phyloP scores from a whole-genome alignment of 2,329 filamentous ascomycete species.

The Claviceps sp. region DNA sequence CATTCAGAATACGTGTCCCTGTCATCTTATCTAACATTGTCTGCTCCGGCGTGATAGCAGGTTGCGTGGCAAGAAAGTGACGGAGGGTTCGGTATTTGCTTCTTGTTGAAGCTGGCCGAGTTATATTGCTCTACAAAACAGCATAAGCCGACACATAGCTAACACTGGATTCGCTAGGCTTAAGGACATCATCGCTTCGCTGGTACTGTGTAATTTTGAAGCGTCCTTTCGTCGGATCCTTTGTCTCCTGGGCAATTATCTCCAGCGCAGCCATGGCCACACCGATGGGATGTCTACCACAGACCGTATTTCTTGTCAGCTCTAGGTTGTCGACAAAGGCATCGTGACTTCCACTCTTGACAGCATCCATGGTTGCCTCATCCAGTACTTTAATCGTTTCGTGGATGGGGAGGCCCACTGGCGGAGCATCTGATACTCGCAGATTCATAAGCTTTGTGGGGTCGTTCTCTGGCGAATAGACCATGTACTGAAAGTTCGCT shows the following conservation, averaged over 20 bases:
- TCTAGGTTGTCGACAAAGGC: constrained; percentile 56
- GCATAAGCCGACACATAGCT: constrained; percentile 93
- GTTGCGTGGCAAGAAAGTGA: background rate
- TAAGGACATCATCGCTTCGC: constrained; percentile 62
- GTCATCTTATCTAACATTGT: too few species aligned
- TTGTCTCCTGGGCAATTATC: constrained; percentile 31
- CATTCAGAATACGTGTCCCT: background rate
- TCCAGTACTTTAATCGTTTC: constrained; percentile 77
- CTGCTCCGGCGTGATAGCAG: background rate
- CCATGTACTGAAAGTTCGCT: constrained; percentile 62
- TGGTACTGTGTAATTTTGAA: constrained; percentile 83
- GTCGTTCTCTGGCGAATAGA: constrained; percentile 43
- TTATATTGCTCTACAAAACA: constrained; percentile 36
- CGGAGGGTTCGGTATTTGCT: too few species aligned
- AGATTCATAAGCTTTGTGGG: constrained; percentile 27
- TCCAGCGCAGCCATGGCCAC: constrained; percentile 84
- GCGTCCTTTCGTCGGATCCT: constrained; percentile 29
- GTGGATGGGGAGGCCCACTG: constrained; percentile 46
- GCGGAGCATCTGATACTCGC: constrained; percentile 17
- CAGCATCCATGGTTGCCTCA: constrained; percentile 67
- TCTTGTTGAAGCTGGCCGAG: background rate
- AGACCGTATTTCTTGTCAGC: constrained; percentile 79
- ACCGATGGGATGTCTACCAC: constrained; percentile 87
- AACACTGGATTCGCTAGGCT: constrained; percentile 65
- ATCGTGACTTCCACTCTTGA: constrained; percentile 61